Evolutionary conservation across 208 protist genomes (phyloP).

Genomic region (Leishmania tropica): DNA sequence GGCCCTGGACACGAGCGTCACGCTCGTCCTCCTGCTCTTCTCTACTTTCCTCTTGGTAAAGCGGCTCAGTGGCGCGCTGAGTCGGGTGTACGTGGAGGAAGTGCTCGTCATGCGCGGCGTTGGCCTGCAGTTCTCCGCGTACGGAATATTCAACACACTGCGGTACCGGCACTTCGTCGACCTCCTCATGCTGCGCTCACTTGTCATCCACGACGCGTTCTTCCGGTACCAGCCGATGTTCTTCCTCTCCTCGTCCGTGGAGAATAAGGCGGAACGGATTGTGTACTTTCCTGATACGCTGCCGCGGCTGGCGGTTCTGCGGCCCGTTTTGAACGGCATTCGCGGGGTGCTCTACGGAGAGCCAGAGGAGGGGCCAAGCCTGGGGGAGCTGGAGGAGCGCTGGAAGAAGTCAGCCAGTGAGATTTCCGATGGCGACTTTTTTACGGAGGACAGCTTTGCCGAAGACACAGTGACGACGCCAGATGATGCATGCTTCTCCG

Average conservation of each 20-base stretch:
- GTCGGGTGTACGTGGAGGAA: conserved; percentile 69
- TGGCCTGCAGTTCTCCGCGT: conserved; percentile 73
- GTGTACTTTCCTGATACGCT: conserved; percentile 82
- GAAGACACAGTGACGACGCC: conserved; percentile 33
- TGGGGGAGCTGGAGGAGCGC: conserved; percentile 53
- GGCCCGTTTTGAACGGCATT: conserved; percentile 65
- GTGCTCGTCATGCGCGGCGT: conserved; percentile 78
- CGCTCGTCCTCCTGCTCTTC: conserved; percentile 19
- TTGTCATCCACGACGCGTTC: conserved; percentile 87
- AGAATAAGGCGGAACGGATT: conserved; percentile 54
- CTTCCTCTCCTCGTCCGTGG: conserved; percentile 78
- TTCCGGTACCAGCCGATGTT: conserved; percentile 83
- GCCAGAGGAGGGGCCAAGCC: conserved; percentile 53
- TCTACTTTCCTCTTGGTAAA: conserved; percentile 39
- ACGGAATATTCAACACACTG: conserved; percentile 67
- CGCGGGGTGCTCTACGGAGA: conserved; percentile 78
- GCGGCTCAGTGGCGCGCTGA: conserved; percentile 39
- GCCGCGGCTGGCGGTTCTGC: conserved; percentile 76
- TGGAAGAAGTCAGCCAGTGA: conserved; percentile 25
- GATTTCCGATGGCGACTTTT: conserved; percentile 11
- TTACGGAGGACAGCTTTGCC: conserved; percentile 39
- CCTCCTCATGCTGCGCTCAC: conserved; percentile 57
- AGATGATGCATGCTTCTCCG: conserved; percentile 17
- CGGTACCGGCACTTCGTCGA: conserved; percentile 61
- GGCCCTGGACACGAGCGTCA: conserved; percentile 20